These are phyloP conservation scores for Tolypocladium paradoxum DNA, from an alignment of 2,329 filamentous ascomycete genomes.

Conservation along the genomic window DNA sequence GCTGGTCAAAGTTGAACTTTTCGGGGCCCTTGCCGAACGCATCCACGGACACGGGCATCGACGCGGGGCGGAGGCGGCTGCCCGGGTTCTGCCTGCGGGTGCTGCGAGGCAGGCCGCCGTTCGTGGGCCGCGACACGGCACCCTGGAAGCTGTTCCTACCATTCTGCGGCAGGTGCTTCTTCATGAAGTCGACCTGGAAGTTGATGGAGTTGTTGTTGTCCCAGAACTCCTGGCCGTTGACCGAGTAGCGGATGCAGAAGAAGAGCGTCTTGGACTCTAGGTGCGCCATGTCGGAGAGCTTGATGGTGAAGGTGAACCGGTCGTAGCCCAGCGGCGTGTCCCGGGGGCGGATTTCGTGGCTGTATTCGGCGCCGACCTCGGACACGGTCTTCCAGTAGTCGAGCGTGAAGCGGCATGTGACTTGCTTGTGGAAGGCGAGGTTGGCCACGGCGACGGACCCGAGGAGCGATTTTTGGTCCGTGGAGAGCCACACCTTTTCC, in stretches of 20 bases:
- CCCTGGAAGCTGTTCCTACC: constrained; percentile 44
- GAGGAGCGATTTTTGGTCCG: constrained; percentile 76
- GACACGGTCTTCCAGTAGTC: constrained; percentile 99
- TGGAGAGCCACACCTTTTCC: constrained; percentile 77
- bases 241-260: constrained; percentile 80
- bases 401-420: constrained; percentile 88
- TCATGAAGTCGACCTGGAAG: constrained; percentile 88
- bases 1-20: constrained; percentile 47
- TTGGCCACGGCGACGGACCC: constrained; percentile 81
- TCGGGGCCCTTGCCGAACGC: constrained; percentile 57
- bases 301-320: constrained; percentile 89
- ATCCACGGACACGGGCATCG: constrained; percentile 50
- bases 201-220: constrained; percentile 84
- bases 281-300: constrained; percentile 81
- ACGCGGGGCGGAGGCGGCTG: constrained; percentile 36
- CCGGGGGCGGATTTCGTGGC: constrained; percentile 61
- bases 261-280: constrained; percentile 87
- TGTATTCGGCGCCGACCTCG: constrained; percentile 82
- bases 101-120: constrained; percentile 53
- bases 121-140: constrained; percentile 36
- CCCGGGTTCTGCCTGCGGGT: constrained; percentile 37
- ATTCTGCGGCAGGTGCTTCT: constrained; percentile 57
- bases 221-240: constrained; percentile 81
- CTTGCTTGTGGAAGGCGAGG: constrained; percentile 76
- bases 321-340: constrained; percentile 61